These are phyloP conservation scores for Jatropha podagrica DNA, from an alignment of 441 rosid genomes.

Conservation along the genomic window DNA sequence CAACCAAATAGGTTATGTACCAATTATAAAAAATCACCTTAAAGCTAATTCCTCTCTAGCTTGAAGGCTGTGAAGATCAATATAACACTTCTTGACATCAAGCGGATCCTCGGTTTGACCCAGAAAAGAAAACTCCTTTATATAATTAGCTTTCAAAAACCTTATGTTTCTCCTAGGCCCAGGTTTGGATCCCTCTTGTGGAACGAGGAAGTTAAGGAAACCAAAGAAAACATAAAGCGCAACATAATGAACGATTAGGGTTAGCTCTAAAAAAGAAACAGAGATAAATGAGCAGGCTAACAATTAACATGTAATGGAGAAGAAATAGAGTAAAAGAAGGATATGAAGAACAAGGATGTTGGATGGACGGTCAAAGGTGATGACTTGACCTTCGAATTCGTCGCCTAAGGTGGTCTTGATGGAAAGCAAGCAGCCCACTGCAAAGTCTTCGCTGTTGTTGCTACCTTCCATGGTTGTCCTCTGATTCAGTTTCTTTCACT, in stretches of 20 bases:
- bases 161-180: conserved; percentile 70
- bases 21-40: conserved; percentile 41
- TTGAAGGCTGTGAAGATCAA: conserved; percentile 59
- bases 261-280: neutral
- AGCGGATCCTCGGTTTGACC: conserved; percentile 83
- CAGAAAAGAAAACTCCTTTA: conserved; percentile 56
- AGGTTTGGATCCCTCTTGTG: conserved; percentile 75
- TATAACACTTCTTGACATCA: conserved; percentile 49
- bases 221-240: conserved; percentile 1
- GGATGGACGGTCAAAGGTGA: conserved; percentile 77
- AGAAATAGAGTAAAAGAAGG: conserved; percentile 35
- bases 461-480: conserved; percentile 31
- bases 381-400: conserved; percentile 82
- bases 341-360: conserved; percentile 95
- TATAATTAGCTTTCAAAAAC: conserved; percentile 75
- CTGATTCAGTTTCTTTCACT: neutral
- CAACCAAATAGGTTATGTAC: neutral
- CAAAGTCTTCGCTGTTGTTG: conserved; percentile 56
- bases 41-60: conserved; percentile 75
- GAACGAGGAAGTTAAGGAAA: conserved; percentile 40
- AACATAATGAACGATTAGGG: neutral
- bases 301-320: neutral
- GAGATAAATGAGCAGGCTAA: neutral
- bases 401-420: conserved; percentile 81
- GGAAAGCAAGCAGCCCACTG: conserved; percentile 77